Evolutionary conservation across 352 stramenopile species (phyloP), one percentile per base, ranked within the genome.

Genomic region (Pythium utonaiense): DNA sequence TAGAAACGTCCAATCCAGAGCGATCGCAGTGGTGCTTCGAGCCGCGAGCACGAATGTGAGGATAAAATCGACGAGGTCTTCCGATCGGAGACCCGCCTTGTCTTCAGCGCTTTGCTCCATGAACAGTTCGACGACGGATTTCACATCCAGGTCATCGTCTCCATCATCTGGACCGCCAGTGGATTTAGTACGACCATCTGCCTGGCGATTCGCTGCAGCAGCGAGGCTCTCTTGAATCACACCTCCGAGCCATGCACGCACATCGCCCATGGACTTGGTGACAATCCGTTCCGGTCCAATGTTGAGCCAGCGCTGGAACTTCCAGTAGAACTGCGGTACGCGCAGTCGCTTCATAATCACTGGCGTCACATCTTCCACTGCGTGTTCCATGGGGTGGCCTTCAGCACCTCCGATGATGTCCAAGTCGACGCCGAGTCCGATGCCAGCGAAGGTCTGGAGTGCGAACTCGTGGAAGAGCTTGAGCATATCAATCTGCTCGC

Each of bases 1-100:
- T 50, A 86, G 77, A 25, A 95, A 68, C 6, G 83, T 68, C 86
- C 86, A 95, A 33, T 66, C 74, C 30, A 95, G 44, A 19, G 82
- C 78, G 56, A 59, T 68, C 2, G 84, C 78, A 3, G 86, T 93
- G 0, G 78, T 94, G 55, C 93, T 83, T 30, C 82, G 75, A 9
- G 84, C 84, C n/a, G 78, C 84, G 17, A 84, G 50, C 25, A 95
- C 58, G 42, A 94, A 74, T 6, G 71, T 69, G 12, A 92, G 69
- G 6, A 83, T 73, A 24, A 95, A 64, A 25, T 93, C 79, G 13
- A 79, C 54, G 19, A 95, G 68, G 49, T 81, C 82, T 41, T 75
- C 78, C 7, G 69, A 62, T 10, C 75, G 61, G 31, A 82, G 17
- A 5, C 60, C 67, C 10, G 42, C 66, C 6, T 34, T 49, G 7